These are phyloP conservation scores for Huntiella omanensis DNA, from an alignment of 2,329 filamentous ascomycete genomes.

Conservation along the genomic window DNA sequence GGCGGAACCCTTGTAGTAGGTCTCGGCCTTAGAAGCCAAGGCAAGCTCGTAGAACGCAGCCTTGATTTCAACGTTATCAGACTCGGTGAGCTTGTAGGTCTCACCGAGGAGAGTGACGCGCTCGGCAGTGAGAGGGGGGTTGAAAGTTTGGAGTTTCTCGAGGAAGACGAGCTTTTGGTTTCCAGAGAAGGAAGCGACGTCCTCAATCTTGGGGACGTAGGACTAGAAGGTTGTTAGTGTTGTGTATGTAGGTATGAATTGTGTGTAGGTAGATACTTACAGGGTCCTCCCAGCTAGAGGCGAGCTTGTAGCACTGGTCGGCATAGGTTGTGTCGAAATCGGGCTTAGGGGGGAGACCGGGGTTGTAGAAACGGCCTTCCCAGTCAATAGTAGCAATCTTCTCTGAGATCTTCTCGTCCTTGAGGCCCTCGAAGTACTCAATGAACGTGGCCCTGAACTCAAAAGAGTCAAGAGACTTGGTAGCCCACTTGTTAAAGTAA, in stretches of 20 bases:
- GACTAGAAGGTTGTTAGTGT: slow-evolving; percentile 18
- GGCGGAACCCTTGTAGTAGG: slow-evolving; percentile 50
- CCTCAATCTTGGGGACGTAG: slow-evolving; percentile 45
- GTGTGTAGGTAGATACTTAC: slow-evolving; percentile 22
- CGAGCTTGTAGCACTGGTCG: slow-evolving; percentile 66
- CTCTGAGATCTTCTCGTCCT: slow-evolving; percentile 42
- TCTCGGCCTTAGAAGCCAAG: slow-evolving; percentile 51
- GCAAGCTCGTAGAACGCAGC: slow-evolving; percentile 65
- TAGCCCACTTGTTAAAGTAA: slow-evolving; percentile 73
- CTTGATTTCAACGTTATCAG: slow-evolving; percentile 72
- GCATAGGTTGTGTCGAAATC: slow-evolving; percentile 77
- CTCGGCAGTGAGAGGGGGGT: slow-evolving; percentile 40
- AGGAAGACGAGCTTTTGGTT: slow-evolving; percentile 90
- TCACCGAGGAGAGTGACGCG: slow-evolving; percentile 55
- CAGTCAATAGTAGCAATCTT: slow-evolving; percentile 64
- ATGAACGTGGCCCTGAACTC: slow-evolving; percentile 84
- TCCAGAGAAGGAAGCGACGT: slow-evolving; percentile 57
- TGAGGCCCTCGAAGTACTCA: slow-evolving; percentile 54
- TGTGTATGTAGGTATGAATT: background rate
- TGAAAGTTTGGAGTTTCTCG: slow-evolving; percentile 53
- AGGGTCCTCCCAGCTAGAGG: slow-evolving; percentile 57
- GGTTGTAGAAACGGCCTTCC: slow-evolving; percentile 76
- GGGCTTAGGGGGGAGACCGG: slow-evolving; percentile 77
- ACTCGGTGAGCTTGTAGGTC: slow-evolving; percentile 53
- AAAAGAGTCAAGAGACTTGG: slow-evolving; percentile 77